Conservation (phyloP, 345 rosid genomes). For the Crucihimalaya himalaica region DNA sequence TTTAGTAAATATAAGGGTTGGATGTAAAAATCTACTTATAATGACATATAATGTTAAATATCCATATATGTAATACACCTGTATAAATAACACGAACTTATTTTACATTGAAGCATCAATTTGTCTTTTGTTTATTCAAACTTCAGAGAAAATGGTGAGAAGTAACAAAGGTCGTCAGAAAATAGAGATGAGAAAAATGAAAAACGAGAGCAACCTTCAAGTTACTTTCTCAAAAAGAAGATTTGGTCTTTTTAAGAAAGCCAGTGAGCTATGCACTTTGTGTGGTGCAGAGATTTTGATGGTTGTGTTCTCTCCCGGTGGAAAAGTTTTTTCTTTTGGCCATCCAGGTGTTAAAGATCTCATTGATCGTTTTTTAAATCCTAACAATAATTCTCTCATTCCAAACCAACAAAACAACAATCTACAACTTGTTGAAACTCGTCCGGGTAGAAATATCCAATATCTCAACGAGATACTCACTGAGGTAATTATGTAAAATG, state of each 20-base stretch:
- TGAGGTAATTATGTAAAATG: conserved; percentile 20
- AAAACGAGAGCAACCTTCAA: background rate
- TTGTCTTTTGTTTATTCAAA: background rate
- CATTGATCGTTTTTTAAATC: conserved; percentile 32
- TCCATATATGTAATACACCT: background rate
- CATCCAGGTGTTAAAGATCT: conserved; percentile 47
- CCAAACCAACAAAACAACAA: background rate
- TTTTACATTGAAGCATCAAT: background rate
- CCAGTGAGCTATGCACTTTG: conserved; percentile 29
- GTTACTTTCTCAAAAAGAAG: conserved; percentile 34
- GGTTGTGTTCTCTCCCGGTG: conserved; percentile 28
- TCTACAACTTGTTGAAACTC: conserved; percentile 37
- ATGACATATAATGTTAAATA: background rate
- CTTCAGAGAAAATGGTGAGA: conserved; percentile 20
- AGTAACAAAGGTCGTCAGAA: conserved; percentile 19
- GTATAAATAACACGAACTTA: background rate
- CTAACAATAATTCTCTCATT: background rate
- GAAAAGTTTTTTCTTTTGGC: conserved; percentile 59
- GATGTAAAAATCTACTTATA: background rate
- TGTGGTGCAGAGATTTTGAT: conserved; percentile 19
- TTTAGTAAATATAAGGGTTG: background rate
- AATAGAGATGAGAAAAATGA: background rate
- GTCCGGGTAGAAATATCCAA: conserved; percentile 39
- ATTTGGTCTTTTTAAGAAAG: conserved; percentile 29
- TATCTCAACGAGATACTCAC: conserved; percentile 49